These are phyloP conservation scores for Marasmius tenuissimus DNA, from an alignment of 1,284 basidiomycete species.

Conservation along the genomic window DNA sequence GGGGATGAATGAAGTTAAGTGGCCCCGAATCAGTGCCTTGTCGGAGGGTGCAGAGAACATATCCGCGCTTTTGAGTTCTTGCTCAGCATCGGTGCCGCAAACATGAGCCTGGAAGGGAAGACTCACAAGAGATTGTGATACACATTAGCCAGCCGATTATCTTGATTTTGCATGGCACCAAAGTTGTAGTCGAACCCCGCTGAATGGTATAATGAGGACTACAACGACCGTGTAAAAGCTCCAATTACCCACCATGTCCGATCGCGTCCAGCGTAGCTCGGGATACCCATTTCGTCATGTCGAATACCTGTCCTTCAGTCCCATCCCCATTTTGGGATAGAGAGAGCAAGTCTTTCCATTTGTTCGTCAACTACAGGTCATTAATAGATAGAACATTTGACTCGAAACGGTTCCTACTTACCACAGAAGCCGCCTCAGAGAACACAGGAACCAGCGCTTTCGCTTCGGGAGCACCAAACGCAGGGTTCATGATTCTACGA, in stretches of 20 bases:
- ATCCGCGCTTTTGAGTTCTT: not conserved
- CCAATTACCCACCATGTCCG: constrained; percentile 34
- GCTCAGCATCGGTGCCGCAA: not conserved
- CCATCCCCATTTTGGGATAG: constrained; percentile 30
- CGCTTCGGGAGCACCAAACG: constrained; percentile 16
- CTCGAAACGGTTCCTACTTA: not conserved
- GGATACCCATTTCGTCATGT: constrained; percentile 40
- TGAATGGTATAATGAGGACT: constrained; percentile 11
- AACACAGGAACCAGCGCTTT: constrained; percentile 15
- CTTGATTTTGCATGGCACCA: constrained; percentile 30
- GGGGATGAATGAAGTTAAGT: constrained; percentile 1
- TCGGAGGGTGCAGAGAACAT: constrained; percentile 6
- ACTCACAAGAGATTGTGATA: constrained; percentile 34
- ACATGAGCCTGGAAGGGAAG: too few relatives aligned
- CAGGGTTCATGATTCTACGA: constrained; percentile 18
- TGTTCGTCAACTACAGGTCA: not conserved
- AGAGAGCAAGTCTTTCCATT: constrained; percentile 7
- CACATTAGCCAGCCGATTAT: constrained; percentile 33
- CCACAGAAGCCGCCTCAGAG: not conserved
- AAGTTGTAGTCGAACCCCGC: constrained; percentile 46
- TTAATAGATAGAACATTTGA: not conserved
- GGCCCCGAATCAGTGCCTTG: constrained; percentile 1
- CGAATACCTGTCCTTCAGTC: constrained; percentile 34
- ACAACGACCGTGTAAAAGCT: too few relatives aligned
- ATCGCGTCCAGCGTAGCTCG: constrained; percentile 46